Evolutionary conservation across 345 rosid genomes (phyloP).

Genomic region (Lagerstroemia speciosa): DNA sequence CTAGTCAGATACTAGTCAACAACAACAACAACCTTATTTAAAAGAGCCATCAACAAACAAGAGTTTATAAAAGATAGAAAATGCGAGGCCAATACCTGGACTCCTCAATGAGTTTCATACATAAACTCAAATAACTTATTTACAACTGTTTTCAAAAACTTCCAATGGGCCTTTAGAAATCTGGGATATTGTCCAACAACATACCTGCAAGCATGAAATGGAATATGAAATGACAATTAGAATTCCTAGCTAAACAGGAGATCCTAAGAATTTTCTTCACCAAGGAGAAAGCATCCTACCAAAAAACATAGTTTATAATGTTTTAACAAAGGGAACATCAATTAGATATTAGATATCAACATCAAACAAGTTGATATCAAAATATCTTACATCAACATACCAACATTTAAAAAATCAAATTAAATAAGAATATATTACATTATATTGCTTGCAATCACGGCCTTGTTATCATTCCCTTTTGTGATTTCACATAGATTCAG

Average conservation of each 20-base stretch:
- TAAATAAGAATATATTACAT: slow-evolving; percentile 46
- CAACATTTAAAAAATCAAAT: neutral
- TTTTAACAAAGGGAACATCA: neutral
- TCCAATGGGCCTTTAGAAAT: slow-evolving; percentile 98
- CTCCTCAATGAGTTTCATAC: slow-evolving; percentile 99
- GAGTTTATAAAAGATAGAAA: neutral
- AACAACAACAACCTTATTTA: neutral
- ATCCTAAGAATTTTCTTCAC: too few species aligned
- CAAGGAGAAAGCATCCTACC: too few species aligned
- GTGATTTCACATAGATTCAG: slow-evolving; percentile 94
- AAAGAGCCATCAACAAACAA: neutral
- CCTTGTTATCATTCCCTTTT: slow-evolving; percentile 97
- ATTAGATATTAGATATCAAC: neutral
- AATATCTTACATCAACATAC: neutral
- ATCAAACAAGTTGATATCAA: neutral
- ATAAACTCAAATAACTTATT: slow-evolving; percentile 96
- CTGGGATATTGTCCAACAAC: slow-evolving; percentile 99
- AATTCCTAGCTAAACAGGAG: neutral
- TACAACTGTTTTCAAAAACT: slow-evolving; percentile 95
- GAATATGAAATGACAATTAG: neutral
- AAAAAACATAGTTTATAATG: too few species aligned
- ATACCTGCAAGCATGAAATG: slow-evolving; percentile 53
- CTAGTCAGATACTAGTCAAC: neutral
- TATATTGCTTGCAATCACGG: slow-evolving; percentile 96
- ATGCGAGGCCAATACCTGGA: slow-evolving; percentile 50